phyloP scores from a whole-genome alignment of 345 rosid genomes.

The Adansonia digitata region DNA sequence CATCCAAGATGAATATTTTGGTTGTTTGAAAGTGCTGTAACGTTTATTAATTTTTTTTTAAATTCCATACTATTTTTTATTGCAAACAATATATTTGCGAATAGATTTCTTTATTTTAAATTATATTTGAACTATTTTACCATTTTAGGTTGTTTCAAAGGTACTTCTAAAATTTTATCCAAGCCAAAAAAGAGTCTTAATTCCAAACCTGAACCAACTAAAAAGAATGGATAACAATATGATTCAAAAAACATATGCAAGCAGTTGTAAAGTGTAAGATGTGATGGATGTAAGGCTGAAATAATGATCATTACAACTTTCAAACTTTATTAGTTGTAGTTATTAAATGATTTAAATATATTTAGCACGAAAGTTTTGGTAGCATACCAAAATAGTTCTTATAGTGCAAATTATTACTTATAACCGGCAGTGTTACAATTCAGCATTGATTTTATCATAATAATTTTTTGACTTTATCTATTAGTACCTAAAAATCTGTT shows the following conservation, averaged over 20 bases:
- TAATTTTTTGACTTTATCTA: not conserved
- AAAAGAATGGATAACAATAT: not conserved
- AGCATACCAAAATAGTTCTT: not conserved
- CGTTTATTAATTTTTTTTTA: too few species aligned
- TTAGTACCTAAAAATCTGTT: not conserved
- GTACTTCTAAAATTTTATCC: not conserved
- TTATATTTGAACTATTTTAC: not conserved
- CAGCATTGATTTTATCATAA: not conserved
- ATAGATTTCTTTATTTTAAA: too few species aligned
- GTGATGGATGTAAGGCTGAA: too few species aligned
- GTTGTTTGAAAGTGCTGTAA: not conserved
- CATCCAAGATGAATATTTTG: not conserved
- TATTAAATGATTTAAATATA: not conserved
- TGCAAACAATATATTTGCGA: not conserved
- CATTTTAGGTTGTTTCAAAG: not conserved
- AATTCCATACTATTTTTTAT: too few species aligned
- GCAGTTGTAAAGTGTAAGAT: not conserved
- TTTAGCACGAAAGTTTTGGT: not conserved
- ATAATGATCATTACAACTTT: not conserved
- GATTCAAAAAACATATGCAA: not conserved
- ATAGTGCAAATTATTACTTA: not conserved
- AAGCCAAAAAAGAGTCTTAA: too few species aligned
- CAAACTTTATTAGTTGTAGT: not conserved
- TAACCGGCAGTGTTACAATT: not conserved
- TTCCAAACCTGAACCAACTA: not conserved